Percentiles rank a stretch among this genome's conserved stretches.
These are phyloP conservation scores for Brassica incana DNA, from an alignment of 345 rosid species.

Conservation along the genomic window DNA sequence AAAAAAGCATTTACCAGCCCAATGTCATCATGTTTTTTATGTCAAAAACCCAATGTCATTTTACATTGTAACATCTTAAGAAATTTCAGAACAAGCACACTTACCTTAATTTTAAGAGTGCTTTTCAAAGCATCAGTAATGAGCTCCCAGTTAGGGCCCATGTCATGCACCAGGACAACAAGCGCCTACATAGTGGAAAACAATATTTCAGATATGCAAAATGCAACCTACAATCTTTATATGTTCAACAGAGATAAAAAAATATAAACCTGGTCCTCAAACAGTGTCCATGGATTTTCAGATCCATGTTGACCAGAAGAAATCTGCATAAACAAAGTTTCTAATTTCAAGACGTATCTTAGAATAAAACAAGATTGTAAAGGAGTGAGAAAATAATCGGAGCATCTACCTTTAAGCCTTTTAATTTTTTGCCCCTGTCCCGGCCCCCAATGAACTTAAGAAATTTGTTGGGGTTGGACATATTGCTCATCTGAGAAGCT, in stretches of 20 bases:
- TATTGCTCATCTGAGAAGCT: constrained; percentile 89
- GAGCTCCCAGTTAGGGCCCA: constrained; percentile 99
- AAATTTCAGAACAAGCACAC: constrained; percentile 19
- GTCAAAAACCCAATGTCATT: neutral
- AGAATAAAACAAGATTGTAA: constrained; percentile 14
- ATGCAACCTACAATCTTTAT: constrained; percentile 7
- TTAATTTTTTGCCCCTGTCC: constrained; percentile 72
- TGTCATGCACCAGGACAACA: constrained; percentile 94
- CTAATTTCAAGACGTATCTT: constrained; percentile 24
- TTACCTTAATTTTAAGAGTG: constrained; percentile 86
- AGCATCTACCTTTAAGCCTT: constrained; percentile 63
- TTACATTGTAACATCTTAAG: neutral
- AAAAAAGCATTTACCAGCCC: neutral
- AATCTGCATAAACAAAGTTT: constrained; percentile 50
- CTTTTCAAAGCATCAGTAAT: constrained; percentile 90
- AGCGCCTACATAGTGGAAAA: constrained; percentile 63
- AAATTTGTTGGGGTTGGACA: constrained; percentile 74
- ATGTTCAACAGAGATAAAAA: constrained; percentile 12
- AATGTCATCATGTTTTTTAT: neutral
- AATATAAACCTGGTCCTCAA: constrained; percentile 88
- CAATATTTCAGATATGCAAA: constrained; percentile 16
- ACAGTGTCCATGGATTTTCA: constrained; percentile 83
- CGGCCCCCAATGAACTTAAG: constrained; percentile 66
- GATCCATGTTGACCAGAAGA: constrained; percentile 69
- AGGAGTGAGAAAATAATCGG: constrained; percentile 10